Evolutionary conservation across 169 alveolate species (phyloP).

Genomic region (Plasmodium yoelii): DNA sequence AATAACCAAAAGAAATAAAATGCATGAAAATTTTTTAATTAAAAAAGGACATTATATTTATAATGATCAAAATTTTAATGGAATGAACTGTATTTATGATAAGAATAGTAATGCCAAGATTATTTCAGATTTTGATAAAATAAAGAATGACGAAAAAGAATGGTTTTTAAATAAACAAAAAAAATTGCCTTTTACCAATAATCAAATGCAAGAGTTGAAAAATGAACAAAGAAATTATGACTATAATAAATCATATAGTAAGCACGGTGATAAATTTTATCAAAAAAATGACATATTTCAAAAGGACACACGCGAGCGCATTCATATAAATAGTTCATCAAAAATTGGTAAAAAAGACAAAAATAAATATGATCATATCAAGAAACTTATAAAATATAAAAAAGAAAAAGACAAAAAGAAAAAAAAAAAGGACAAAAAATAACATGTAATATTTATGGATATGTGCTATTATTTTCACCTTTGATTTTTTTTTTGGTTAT

Average conservation of each 20-base stretch:
- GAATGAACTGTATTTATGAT: conserved; percentile 56
- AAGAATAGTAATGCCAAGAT: conserved; percentile 52
- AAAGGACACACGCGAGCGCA: conserved; percentile 3
- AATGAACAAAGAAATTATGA: background rate
- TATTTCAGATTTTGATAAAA: conserved; percentile 62
- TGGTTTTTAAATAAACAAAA: conserved; percentile 42
- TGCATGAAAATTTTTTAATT: conserved; percentile 70
- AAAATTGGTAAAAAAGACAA: background rate
- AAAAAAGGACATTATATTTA: conserved; percentile 69
- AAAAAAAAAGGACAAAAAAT: conserved; percentile 23
- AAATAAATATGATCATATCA: conserved; percentile 46
- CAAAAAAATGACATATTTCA: conserved; percentile 9
- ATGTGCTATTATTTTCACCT: too few species aligned
- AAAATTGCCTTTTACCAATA: conserved; percentile 3
- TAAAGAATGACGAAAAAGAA: conserved; percentile 25
- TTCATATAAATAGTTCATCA: background rate
- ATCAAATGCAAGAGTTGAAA: conserved; percentile 3
- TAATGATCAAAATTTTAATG: conserved; percentile 43
- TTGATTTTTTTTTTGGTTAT: too few species aligned
- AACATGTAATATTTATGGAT: background rate
- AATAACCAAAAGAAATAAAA: conserved; percentile 54
- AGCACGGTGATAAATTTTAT: background rate
- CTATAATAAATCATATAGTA: background rate
- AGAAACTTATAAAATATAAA: conserved; percentile 51
- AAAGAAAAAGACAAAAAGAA: conserved; percentile 37